These are phyloP conservation scores for Spergularia marina DNA, from an alignment of 148 eudicot genomes.

Conservation along the genomic window DNA sequence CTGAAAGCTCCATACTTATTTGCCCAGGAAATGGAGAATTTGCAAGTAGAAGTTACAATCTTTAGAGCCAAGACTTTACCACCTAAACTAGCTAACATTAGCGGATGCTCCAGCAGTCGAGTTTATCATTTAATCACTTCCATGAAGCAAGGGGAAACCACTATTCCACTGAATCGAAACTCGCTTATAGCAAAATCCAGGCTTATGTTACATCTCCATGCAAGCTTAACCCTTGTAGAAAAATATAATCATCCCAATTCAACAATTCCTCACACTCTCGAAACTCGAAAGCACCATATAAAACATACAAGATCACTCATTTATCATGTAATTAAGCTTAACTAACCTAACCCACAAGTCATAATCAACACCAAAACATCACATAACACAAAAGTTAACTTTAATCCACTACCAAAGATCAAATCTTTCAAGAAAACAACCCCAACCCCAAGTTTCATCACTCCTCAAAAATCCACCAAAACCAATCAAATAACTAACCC, in stretches of 20 bases:
- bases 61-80: not conserved
- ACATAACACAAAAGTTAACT: not conserved
- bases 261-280: not conserved
- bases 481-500: too few relatives aligned
- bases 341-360: not conserved
- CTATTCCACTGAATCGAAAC: too few relatives aligned
- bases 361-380: not conserved
- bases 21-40: not conserved
- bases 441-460: not conserved
- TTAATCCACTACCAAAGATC: conserved; percentile 2
- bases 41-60: not conserved
- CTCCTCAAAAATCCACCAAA: too few relatives aligned
- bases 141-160: not conserved
- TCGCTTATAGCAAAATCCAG: not conserved
- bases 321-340: not conserved
- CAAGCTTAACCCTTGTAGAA: not conserved
- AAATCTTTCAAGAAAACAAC: conserved; percentile 14
- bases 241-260: conserved; percentile 3
- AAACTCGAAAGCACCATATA: not conserved
- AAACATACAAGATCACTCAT: conserved; percentile 5
- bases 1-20: conserved; percentile 12
- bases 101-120: not conserved
- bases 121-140: not conserved
- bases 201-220: not conserved
- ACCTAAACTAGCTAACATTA: not conserved